These are phyloP conservation scores for Pachysolen tannophilus DNA, from an alignment of 805 yeast species.

Conservation along the genomic window DNA sequence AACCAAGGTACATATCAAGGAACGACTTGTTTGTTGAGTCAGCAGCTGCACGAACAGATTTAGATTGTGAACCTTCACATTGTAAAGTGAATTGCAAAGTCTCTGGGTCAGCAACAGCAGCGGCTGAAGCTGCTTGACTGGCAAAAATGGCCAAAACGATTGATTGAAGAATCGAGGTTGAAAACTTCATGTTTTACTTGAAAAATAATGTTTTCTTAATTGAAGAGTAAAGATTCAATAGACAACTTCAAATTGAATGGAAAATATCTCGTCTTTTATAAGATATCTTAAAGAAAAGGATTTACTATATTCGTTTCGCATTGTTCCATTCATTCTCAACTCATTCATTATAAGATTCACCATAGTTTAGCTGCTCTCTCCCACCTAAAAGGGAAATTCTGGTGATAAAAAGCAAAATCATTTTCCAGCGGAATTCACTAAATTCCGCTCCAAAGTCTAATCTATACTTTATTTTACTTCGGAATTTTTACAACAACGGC, in stretches of 20 bases:
- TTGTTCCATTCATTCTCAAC: too few species aligned
- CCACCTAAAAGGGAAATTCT: too few species aligned
- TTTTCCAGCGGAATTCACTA: too few species aligned
- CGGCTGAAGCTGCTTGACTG: conserved; percentile 3
- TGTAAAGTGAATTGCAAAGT: conserved; percentile 18
- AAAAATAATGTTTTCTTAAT: too few species aligned
- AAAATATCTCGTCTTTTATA: too few species aligned
- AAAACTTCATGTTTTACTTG: conserved; percentile 14
- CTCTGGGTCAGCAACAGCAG: conserved; percentile 12
- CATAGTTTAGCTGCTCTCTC: too few species aligned
- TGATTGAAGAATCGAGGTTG: conserved; percentile 11
- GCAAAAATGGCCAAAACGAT: conserved; percentile 8
- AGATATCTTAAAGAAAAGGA: too few species aligned
- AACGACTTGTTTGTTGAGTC: conserved; percentile 19
- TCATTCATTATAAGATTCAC: too few species aligned
- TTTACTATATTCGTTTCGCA: too few species aligned
- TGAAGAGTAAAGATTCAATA: conserved; percentile 13
- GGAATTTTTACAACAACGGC: neutral
- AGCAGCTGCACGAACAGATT: conserved; percentile 1
- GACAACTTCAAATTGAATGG: conserved; percentile 10
- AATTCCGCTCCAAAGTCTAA: neutral
- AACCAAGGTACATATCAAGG: conserved; percentile 26
- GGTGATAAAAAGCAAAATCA: too few species aligned
- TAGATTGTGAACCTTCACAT: conserved; percentile 3
- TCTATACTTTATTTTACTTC: neutral